These are phyloP conservation scores for Xylariaceae sp. DNA, from an alignment of 2,329 filamentous ascomycete species.

Conservation along the genomic window DNA sequence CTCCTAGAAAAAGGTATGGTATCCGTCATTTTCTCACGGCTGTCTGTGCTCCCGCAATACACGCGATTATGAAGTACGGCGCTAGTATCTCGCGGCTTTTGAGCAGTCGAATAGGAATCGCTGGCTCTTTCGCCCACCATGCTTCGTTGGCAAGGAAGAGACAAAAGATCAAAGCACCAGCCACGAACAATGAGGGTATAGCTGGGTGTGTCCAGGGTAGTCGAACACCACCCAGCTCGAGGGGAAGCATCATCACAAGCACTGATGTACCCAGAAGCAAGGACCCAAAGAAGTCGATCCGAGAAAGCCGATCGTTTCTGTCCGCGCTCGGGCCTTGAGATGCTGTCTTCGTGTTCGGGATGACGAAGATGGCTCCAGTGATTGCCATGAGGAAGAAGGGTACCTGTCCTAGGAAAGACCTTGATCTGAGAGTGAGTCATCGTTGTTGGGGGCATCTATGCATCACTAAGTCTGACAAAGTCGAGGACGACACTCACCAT, in stretches of 20 bases:
- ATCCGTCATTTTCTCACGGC: conserved; percentile 34
- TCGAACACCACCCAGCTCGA: conserved; percentile 36
- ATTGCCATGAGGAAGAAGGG: conserved; percentile 51
- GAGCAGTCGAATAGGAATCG: conserved; percentile 55
- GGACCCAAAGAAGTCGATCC: conserved; percentile 58
- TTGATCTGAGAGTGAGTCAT: conserved; percentile 11
- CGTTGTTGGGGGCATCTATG: too few relatives aligned
- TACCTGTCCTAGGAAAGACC: conserved; percentile 55
- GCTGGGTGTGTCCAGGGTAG: conserved; percentile 34
- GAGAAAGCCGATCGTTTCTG: conserved; percentile 31
- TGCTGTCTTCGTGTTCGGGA: conserved; percentile 28
- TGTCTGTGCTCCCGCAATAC: conserved; percentile 55
- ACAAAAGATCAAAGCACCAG: conserved; percentile 23
- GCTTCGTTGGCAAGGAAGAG: conserved; percentile 34
- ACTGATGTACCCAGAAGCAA: conserved; percentile 34
- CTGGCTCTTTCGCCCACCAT: conserved; percentile 47
- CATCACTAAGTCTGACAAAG: too few relatives aligned
- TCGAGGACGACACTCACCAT: conserved; percentile 38
- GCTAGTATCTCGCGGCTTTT: conserved; percentile 46
- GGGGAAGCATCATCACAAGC: conserved; percentile 33
- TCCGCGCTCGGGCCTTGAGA: conserved; percentile 4
- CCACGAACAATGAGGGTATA: conserved; percentile 27
- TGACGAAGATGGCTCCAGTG: conserved; percentile 28
- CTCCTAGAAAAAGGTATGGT: background rate
- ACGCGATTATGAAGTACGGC: conserved; percentile 46